These are phyloP conservation scores for Arabis alpina DNA, from an alignment of 345 rosid genomes.

Conservation along the genomic window DNA sequence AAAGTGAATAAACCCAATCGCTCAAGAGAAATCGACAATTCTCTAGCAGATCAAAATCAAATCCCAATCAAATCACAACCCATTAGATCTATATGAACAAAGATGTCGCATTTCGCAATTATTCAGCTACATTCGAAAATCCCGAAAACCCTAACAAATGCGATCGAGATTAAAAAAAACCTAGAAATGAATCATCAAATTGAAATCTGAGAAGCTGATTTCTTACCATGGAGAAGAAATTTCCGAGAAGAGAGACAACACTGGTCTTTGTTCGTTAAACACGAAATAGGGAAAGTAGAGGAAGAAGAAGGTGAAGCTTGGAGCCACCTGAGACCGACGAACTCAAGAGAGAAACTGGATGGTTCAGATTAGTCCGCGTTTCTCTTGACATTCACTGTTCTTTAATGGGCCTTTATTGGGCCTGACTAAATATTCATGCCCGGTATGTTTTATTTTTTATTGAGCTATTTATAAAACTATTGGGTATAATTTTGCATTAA, in stretches of 20 bases:
- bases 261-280: slow-evolving; percentile 2
- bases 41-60: slow-evolving; percentile 37
- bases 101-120: slow-evolving; percentile 4
- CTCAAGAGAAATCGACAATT: slow-evolving; percentile 7
- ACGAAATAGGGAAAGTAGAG: slow-evolving; percentile 15
- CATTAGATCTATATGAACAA: slow-evolving; percentile 28
- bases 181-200: slow-evolving; percentile 30
- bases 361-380: slow-evolving; percentile 40
- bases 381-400: not conserved
- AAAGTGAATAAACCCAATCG: slow-evolving; percentile 27
- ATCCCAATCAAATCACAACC: slow-evolving; percentile 29
- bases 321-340: slow-evolving; percentile 42
- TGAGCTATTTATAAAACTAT: slow-evolving; percentile 1
- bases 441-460: not conserved
- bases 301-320: slow-evolving; percentile 16
- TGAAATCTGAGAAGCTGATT: not conserved
- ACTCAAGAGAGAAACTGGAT: slow-evolving; percentile 28
- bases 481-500: not conserved
- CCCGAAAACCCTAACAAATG: slow-evolving; percentile 39
- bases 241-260: not conserved
- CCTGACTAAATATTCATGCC: not conserved
- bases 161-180: slow-evolving; percentile 38
- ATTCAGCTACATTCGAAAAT: not conserved
- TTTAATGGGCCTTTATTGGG: slow-evolving; percentile 14
- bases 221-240: slow-evolving; percentile 38